Conservation (phyloP, 495 filamentous ascomycete species). For the Tuber umbilicatum region DNA sequence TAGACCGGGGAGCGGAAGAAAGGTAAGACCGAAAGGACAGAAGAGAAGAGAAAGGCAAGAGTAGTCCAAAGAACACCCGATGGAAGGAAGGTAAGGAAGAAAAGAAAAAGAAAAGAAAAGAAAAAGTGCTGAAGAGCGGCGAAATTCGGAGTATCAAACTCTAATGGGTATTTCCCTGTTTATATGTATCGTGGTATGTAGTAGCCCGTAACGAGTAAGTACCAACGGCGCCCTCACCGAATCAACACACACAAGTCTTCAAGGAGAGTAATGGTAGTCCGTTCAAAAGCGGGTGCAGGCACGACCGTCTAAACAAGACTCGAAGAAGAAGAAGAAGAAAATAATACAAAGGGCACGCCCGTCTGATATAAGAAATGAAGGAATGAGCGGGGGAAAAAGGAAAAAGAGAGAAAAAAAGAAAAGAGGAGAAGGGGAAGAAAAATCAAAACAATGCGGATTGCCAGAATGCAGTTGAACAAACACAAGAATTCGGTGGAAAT, state of each 20-base stretch:
- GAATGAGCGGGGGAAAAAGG: background rate
- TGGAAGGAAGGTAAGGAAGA: background rate
- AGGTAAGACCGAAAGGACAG: background rate
- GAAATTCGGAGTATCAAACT: slow-evolving; percentile 5
- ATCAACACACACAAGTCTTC: background rate
- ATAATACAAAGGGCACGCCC: background rate
- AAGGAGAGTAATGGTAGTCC: background rate
- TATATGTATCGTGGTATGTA: background rate
- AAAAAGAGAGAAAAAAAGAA: background rate
- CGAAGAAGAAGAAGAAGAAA: background rate
- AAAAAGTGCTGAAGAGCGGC: background rate
- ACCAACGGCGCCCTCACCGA: background rate
- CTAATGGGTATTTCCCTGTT: background rate
- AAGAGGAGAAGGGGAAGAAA: background rate
- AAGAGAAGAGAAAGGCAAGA: background rate
- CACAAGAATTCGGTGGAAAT: slow-evolving; percentile 1
- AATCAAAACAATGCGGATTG: background rate
- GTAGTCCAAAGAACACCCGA: too few species aligned
- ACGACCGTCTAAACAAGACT: background rate
- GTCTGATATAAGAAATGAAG: background rate
- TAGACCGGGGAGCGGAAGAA: background rate
- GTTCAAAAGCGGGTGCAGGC: background rate
- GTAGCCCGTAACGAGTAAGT: background rate
- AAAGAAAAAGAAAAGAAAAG: background rate
- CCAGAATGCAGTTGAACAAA: background rate